These are phyloP conservation scores for Leishmania amazonensis DNA, from an alignment of 208 protist genomes.

Conservation along the genomic window DNA sequence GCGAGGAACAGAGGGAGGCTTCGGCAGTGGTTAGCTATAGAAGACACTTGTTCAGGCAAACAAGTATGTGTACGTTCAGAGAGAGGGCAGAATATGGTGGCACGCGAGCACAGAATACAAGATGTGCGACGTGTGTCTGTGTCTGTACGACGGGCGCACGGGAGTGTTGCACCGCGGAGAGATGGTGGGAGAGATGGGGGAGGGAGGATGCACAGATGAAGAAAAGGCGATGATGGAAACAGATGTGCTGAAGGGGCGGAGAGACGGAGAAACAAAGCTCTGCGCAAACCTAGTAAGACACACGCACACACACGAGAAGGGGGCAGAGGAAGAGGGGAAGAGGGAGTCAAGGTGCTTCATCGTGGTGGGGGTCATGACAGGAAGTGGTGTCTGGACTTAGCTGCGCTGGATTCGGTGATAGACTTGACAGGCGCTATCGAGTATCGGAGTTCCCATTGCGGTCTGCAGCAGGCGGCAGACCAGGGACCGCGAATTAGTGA, in stretches of 20 bases:
- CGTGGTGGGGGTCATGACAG: not conserved
- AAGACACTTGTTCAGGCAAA: not conserved
- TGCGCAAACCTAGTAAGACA: not conserved
- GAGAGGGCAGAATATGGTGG: no score
- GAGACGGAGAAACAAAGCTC: not conserved
- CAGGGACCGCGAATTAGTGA: not conserved
- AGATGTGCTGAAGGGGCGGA: not conserved
- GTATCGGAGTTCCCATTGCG: no score
- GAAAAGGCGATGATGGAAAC: not conserved
- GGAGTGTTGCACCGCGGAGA: not conserved
- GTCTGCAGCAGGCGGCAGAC: not conserved
- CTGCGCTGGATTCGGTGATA: not conserved
- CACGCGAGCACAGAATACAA: not conserved
- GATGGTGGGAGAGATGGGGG: not conserved
- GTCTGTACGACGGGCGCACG: not conserved
- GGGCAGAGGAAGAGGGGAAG: not conserved
- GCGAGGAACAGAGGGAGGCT: not conserved
- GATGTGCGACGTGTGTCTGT: not conserved
- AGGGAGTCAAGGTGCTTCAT: not conserved
- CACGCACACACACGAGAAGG: not conserved
- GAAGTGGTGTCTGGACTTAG: not conserved
- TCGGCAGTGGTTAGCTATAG: not conserved
- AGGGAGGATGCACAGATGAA: not conserved
- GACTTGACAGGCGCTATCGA: not conserved
- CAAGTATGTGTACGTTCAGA: not conserved